Evolutionary conservation across 2,329 filamentous ascomycete genomes (phyloP).

Genomic region (Arthroderma uncinatum): DNA sequence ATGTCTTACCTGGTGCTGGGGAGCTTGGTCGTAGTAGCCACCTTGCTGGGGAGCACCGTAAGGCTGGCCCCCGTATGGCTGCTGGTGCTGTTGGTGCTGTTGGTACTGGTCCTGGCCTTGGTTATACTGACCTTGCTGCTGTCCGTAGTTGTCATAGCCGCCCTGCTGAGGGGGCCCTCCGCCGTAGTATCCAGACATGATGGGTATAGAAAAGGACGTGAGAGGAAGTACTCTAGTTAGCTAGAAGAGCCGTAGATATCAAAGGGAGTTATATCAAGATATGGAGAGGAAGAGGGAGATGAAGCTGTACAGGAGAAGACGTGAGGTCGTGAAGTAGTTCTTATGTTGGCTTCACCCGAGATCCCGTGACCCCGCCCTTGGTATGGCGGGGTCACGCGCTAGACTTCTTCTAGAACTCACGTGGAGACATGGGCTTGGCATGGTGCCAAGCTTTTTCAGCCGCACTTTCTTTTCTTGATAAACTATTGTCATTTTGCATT

Average conservation of each 20-base stretch:
- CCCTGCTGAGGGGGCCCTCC: constrained; percentile 5
- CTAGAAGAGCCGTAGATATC: background rate
- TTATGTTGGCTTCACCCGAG: background rate
- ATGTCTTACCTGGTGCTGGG: constrained; percentile 19
- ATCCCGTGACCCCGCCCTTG: background rate
- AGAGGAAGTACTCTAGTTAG: too few relatives aligned
- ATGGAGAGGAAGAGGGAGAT: background rate
- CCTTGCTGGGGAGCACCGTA: constrained; percentile 16
- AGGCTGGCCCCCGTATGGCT: constrained; percentile 13
- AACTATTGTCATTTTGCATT: background rate
- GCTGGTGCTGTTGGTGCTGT: constrained; percentile 4
- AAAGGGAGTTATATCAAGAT: background rate
- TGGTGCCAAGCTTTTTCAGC: constrained; percentile 1
- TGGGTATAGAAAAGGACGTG: too few relatives aligned
- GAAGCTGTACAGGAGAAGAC: background rate
- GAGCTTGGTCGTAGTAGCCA: constrained; percentile 9
- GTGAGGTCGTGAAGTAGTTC: background rate
- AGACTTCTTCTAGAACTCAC: background rate
- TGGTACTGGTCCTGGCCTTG: constrained; percentile 16
- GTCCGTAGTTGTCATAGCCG: constrained; percentile 5
- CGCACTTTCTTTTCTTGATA: constrained; percentile 1
- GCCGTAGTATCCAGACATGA: constrained; percentile 14
- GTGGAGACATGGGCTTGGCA: background rate
- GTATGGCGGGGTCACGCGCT: background rate
- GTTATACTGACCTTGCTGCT: constrained; percentile 9